Conservation (phyloP, 2,329 filamentous ascomycete genomes). For the Westerdykella ornata region DNA sequence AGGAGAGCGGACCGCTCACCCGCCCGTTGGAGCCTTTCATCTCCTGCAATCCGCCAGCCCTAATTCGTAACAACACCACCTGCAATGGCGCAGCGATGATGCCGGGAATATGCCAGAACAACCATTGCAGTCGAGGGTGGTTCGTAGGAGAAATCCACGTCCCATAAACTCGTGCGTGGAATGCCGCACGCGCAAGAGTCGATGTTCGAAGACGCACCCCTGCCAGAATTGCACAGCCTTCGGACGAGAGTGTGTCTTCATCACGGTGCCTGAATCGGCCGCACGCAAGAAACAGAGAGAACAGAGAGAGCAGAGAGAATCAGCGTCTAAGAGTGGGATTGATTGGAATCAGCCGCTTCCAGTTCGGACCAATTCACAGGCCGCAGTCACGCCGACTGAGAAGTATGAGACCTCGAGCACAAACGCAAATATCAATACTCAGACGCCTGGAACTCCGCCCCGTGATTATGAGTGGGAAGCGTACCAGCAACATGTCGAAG, state of each 20-base stretch:
- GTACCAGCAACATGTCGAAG: conserved; percentile 36
- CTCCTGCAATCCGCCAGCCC: conserved; percentile 9
- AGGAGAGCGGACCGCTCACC: conserved; percentile 5
- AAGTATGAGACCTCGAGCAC: conserved; percentile 21
- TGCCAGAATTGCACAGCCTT: conserved; percentile 38
- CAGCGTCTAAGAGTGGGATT: conserved; percentile 23
- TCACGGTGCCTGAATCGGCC: conserved; percentile 35
- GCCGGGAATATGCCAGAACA: conserved; percentile 34
- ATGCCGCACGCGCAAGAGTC: conserved; percentile 35
- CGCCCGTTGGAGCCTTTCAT: conserved; percentile 5
- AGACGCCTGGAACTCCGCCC: conserved; percentile 33
- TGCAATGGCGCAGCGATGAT: conserved; percentile 30
- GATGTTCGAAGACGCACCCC: conserved; percentile 37
- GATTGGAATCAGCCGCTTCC: conserved; percentile 36
- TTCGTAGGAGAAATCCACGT: conserved; percentile 34
- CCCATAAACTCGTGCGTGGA: conserved; percentile 38
- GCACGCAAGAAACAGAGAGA: conserved; percentile 35
- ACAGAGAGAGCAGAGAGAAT: conserved; percentile 14
- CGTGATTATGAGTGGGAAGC: conserved; percentile 37
- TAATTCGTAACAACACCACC: conserved; percentile 11
- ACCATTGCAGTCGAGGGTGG: conserved; percentile 35
- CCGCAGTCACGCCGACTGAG: conserved; percentile 20
- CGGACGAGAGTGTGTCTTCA: conserved; percentile 36
- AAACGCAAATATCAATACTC: conserved; percentile 22
- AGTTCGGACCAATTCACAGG: conserved; percentile 18